phyloP scores from a whole-genome alignment of 208 protist species.

The Leptomonas pyrrhocoris region DNA sequence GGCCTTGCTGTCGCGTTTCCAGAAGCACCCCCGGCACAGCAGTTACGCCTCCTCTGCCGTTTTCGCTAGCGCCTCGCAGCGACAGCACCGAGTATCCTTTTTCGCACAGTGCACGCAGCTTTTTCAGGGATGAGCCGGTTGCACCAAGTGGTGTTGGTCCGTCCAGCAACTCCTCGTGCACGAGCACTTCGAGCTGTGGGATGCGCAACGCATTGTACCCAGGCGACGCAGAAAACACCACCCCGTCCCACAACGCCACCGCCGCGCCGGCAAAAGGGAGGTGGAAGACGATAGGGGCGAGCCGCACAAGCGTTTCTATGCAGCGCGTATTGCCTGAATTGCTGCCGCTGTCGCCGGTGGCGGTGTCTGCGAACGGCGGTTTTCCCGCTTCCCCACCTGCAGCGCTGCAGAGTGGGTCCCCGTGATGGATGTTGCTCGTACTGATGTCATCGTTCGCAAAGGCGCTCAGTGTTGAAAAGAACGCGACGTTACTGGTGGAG shows the following conservation, averaged over 20 bases:
- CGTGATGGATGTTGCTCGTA: not conserved
- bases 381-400: not conserved
- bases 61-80: constrained; percentile 12
- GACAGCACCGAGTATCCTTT: constrained; percentile 22
- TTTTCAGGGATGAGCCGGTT: constrained; percentile 3
- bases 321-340: constrained; percentile 10
- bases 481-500: not conserved
- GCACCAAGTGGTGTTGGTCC: not conserved
- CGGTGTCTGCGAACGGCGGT: not conserved
- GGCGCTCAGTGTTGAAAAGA: not conserved
- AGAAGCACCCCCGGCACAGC: constrained; percentile 19
- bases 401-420: too few species aligned
- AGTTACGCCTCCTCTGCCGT: not conserved
- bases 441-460: not conserved
- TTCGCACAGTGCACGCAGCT: constrained; percentile 15
- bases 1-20: constrained; percentile 18
- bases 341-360: not conserved
- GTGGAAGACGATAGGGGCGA: constrained; percentile 43
- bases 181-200: constrained; percentile 27
- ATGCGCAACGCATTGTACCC: constrained; percentile 31
- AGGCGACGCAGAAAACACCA: constrained; percentile 21
- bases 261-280: constrained; percentile 36
- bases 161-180: constrained; percentile 26
- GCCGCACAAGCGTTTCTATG: constrained; percentile 33
- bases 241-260: constrained; percentile 55